Conservation (phyloP, 495 filamentous ascomycete genomes). For the Penicillium robsamsonii region DNA sequence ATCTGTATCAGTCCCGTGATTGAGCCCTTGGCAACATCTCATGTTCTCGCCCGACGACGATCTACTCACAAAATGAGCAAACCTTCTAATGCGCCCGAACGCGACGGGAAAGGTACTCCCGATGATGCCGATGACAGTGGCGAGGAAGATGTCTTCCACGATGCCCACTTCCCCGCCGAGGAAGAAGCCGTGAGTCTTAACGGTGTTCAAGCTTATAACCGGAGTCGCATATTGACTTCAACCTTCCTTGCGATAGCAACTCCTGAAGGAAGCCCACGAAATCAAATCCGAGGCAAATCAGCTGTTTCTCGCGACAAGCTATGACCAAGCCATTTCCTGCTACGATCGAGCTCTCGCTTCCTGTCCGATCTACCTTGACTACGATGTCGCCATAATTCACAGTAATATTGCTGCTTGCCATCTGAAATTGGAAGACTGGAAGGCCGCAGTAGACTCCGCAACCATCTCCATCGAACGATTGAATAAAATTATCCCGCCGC, state of each 20-base stretch:
- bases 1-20: slow-evolving; percentile 24
- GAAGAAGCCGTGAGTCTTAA: slow-evolving; percentile 67
- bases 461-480: slow-evolving; percentile 70
- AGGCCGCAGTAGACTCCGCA: slow-evolving; percentile 72
- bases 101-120: slow-evolving; percentile 5
- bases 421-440: slow-evolving; percentile 83
- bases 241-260: slow-evolving; percentile 42
- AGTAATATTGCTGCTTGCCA: slow-evolving; percentile 92
- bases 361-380: slow-evolving; percentile 86
- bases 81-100: slow-evolving; percentile 13
- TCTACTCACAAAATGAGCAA: slow-evolving; percentile 18
- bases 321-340: slow-evolving; percentile 80
- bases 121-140: slow-evolving; percentile 33
- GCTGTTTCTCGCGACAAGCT: slow-evolving; percentile 68
- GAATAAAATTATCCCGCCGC: slow-evolving; percentile 54
- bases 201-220: not conserved
- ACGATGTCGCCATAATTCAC: slow-evolving; percentile 81
- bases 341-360: slow-evolving; percentile 82
- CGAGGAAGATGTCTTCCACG: slow-evolving; percentile 48
- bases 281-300: slow-evolving; percentile 77
- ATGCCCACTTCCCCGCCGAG: slow-evolving; percentile 63
- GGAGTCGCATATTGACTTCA: slow-evolving; percentile 8
- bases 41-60: slow-evolving; percentile 5
- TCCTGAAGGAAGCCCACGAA: slow-evolving; percentile 68
- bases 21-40: slow-evolving; percentile 10